Evolutionary conservation across 2,329 filamentous ascomycete genomes (phyloP).

Genomic region (Purpureocillium lavendulum): DNA sequence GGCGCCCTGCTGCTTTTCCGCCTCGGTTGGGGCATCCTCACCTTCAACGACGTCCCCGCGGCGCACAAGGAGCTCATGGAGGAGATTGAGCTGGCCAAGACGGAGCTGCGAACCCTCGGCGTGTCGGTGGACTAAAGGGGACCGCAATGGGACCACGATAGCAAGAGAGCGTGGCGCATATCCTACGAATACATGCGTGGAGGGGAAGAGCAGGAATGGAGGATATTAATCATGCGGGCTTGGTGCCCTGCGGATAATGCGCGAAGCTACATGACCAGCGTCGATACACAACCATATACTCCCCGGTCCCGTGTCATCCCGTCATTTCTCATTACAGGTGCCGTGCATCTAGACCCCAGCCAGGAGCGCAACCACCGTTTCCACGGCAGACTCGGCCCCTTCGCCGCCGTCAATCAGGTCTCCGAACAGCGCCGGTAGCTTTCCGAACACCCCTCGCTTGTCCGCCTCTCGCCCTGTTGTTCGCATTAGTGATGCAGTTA

Average conservation of each 20-base stretch:
- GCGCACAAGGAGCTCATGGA: constrained; percentile 83
- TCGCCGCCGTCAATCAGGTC: constrained; percentile 47
- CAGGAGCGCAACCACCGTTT: constrained; percentile 52
- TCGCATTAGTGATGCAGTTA: constrained; percentile 8
- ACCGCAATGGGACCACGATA: neutral
- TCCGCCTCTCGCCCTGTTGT: constrained; percentile 53
- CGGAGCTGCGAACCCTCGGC: constrained; percentile 63
- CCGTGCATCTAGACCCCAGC: constrained; percentile 28
- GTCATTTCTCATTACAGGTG: constrained; percentile 8
- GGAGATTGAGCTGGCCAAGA: constrained; percentile 72
- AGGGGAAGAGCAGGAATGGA: neutral
- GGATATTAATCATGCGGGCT: neutral
- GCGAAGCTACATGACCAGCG: too few species aligned
- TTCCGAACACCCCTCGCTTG: constrained; percentile 42
- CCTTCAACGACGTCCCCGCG: constrained; percentile 91
- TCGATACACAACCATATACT: too few species aligned
- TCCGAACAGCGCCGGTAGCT: constrained; percentile 52
- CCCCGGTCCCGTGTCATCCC: neutral
- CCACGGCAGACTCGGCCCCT: constrained; percentile 47
- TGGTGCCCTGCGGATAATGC: neutral
- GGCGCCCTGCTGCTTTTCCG: constrained; percentile 88
- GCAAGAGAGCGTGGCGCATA: neutral
- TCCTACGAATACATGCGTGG: neutral
- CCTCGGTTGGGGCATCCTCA: constrained; percentile 86
- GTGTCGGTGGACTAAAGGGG: constrained; percentile 63